Base-by-base conservation (phyloP, 495 filamentous ascomycete species). In the Neurospora sp. region DNA sequence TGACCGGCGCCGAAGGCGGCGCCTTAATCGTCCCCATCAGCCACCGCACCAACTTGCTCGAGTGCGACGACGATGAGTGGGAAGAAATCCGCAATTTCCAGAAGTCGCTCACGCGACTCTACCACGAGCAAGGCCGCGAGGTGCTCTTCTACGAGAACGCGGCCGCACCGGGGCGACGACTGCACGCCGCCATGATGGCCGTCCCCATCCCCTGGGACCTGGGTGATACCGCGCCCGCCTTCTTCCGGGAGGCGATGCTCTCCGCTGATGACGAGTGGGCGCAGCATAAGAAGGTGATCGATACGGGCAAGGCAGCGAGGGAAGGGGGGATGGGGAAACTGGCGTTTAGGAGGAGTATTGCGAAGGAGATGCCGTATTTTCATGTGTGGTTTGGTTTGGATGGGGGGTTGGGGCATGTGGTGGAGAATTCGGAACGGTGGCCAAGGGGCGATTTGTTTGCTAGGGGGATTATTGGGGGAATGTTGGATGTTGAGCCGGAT, bases 11-110 rank as follows among this genome's bases (percentile, higher is more conserved):
- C 59, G 88, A 91, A 42, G 92, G 93, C 38, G 91, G 94, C 40
- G 93, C 94, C 13, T 88, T 93, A 40, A 97, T 98, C 76, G 91
- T 95, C 11, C 96, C 96, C 31, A 92, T 96, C 69, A 90, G 92
- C 80, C 96, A 99, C 80, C 91, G 91, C 59, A 89, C 87, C 39
- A 99, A 98, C 79, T 89, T 98, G 15, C 85, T 99, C 31, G 96
- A 98, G 82, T 98, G 96, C 79, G 96, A 98, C 79, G 96, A 98
- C 79, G 96, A 98, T 78, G 96, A 99, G 81, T 99, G 96, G 96
- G 96, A 99, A 77, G 96, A 99, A 79, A 93, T 99, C 45, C 91
- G 94, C 81, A 99, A 99, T 82, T 99, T 99, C 82, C 98, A 98
- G 94, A 99, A 99, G 84, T 92, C 89, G 78, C 88, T 99, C 39